phyloP scores from a whole-genome alignment of 2,329 filamentous ascomycete species.

The Ophiostoma sp. region DNA sequence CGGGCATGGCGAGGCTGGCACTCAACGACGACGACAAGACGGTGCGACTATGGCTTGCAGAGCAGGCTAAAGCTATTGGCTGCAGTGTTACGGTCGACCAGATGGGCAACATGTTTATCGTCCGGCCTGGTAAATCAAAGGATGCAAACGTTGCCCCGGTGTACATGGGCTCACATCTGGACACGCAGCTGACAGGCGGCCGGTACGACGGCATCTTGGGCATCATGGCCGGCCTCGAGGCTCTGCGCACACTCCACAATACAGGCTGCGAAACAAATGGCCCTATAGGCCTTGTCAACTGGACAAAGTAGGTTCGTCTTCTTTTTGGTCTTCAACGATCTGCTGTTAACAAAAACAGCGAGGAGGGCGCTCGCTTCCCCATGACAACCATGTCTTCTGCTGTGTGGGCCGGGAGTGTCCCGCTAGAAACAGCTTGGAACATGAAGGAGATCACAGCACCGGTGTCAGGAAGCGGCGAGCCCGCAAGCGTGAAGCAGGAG shows the following conservation, averaged over 20 bases:
- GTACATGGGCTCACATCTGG: constrained; percentile 66
- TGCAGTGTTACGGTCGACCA: constrained; percentile 64
- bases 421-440: constrained; percentile 55
- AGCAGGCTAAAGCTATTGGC: constrained; percentile 57
- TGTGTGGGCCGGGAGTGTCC: constrained; percentile 66
- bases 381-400: constrained; percentile 68
- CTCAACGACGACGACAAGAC: constrained; percentile 66
- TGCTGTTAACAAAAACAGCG: constrained; percentile 41
- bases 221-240: constrained; percentile 66
- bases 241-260: constrained; percentile 62
- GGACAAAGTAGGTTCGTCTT: constrained; percentile 55
- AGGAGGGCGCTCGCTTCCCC: constrained; percentile 76
- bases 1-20: constrained; percentile 70
- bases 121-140: constrained; percentile 61
- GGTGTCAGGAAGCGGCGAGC: constrained; percentile 39
- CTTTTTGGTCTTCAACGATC: too few species aligned
- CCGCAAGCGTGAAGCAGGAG: constrained; percentile 60
- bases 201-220: constrained; percentile 75
- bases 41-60: constrained; percentile 68
- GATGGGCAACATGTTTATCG: constrained; percentile 78
- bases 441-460: constrained; percentile 51
- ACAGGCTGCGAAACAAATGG: constrained; percentile 62
- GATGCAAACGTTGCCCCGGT: constrained; percentile 50
- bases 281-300: constrained; percentile 70
- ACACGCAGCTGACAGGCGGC: constrained; percentile 60